Evolutionary conservation across 495 filamentous ascomycete species (phyloP), one percentile per base, ranked within the genome.

Genomic region (Tuber brumale): DNA sequence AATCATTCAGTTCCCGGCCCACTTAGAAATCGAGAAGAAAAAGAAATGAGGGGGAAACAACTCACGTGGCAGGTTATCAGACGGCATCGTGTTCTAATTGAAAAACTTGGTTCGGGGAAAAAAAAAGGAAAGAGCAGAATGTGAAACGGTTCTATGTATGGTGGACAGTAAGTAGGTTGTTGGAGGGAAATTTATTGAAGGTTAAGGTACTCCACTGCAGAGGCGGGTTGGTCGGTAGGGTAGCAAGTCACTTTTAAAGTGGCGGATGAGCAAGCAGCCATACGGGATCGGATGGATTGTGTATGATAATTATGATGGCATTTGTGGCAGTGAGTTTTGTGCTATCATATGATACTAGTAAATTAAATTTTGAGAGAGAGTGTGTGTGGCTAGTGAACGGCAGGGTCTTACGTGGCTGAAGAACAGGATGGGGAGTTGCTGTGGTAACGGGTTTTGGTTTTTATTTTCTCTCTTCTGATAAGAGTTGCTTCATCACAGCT

Each of bases 51-150:
- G 72, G 69, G 78, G 61, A 27, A 61, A 10, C 77, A 42, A 87
- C 90, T 80, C 88, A 94, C 92, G 93, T 79, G 92, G 92, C 79
- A 94, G 87, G 80, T 89, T 89, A 74, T 78, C 77, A 74, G 77
- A 76, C 74, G 76, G 74, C 70, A 76, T 82, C 46, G 74, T 76
- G 23, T 61, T 70, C 74, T 70, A 51, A 57, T 76, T 57, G 48
- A 12, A 27, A 12, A n/a, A 21, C 48, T 57, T 57, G 21, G 48
- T n/a, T n/a, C 23, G 2, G 7, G 3, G 12, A 57, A 57, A 48
- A 48, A 48, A 48, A 3, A 45, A 18, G 10, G 1, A 44, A 46
- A 41, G 6, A 10, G 6, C 8, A 12, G 23, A 57, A 12, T 12
- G 48, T 27, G 48, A n/a, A 57, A 27, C 23, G 23, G 48, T 10